These are phyloP conservation scores for Kwoniella sp. DNA, from an alignment of 768 basidiomycete genomes.

Conservation along the genomic window DNA sequence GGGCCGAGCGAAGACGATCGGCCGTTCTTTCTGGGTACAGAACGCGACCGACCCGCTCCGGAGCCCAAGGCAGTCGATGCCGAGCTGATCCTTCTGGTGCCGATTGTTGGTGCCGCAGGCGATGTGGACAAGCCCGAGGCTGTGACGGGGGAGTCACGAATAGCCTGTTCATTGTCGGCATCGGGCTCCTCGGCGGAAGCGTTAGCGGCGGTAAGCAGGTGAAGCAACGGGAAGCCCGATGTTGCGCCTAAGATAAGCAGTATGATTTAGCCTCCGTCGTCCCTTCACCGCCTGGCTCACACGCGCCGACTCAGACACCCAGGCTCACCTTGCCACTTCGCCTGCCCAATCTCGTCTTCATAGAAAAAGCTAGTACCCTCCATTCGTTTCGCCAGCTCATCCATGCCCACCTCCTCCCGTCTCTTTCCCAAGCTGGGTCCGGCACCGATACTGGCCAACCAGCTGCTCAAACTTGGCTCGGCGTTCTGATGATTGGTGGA, in stretches of 20 bases:
- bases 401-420: conserved; percentile 33
- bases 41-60: background rate
- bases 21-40: conserved; percentile 3
- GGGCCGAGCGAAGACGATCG: conserved; percentile 12
- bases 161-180: conserved; percentile 1
- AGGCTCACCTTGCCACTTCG: conserved; percentile 49
- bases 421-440: conserved; percentile 10
- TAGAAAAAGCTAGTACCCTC: conserved; percentile 51
- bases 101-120: conserved; percentile 18
- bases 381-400: conserved; percentile 46
- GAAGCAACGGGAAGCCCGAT: conserved; percentile 81
- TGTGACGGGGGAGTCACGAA: conserved; percentile 4
- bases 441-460: conserved; percentile 2
- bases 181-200: conserved; percentile 5
- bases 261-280: background rate
- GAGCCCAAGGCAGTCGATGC: background rate
- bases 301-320: background rate
- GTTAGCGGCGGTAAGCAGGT: conserved; percentile 57
- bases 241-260: conserved; percentile 62
- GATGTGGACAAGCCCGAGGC: conserved; percentile 43
- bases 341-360: conserved; percentile 51
- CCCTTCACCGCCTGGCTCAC: background rate
- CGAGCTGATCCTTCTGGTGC: conserved; percentile 17
- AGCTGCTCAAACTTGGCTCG: too few species aligned
- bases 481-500: too few species aligned